Evolutionary conservation across 306 rosid species (phyloP).

Genomic region (Sicyos edulis): DNA sequence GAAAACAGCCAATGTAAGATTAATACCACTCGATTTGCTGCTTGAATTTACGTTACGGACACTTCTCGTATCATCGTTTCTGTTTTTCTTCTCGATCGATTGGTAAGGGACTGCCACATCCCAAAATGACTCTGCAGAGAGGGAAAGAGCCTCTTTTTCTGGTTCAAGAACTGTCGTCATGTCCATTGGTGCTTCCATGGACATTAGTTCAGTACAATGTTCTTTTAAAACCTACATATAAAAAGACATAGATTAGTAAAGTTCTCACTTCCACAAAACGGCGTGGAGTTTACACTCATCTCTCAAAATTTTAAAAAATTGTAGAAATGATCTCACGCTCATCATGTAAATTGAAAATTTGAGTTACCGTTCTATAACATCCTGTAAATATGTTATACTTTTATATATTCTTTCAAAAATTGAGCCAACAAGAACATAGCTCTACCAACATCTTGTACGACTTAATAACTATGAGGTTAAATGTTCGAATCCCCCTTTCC

Average conservation of each 20-base stretch:
- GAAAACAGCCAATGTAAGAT: slow-evolving; percentile 37
- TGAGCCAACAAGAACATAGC: no score
- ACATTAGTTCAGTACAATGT: slow-evolving; percentile 42
- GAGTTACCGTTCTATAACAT: no score
- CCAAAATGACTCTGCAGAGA: slow-evolving; percentile 56
- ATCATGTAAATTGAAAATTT: no score
- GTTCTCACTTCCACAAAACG: not conserved
- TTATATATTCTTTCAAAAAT: no score
- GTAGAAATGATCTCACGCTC: no score
- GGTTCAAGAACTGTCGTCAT: slow-evolving; percentile 52
- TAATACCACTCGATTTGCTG: slow-evolving; percentile 29
- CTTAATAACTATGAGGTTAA: no score
- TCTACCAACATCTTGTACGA: no score
- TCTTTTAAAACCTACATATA: slow-evolving; percentile 39
- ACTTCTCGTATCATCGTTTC: slow-evolving; percentile 20
- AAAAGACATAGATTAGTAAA: slow-evolving; percentile 16
- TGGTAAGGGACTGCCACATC: slow-evolving; percentile 44
- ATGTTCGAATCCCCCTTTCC: no score
- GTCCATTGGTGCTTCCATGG: slow-evolving; percentile 49
- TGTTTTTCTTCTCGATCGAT: slow-evolving; percentile 31
- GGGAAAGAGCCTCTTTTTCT: slow-evolving; percentile 45
- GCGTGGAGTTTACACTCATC: not conserved
- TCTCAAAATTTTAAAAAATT: no score
- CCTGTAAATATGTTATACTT: no score
- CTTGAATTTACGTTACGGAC: slow-evolving; percentile 25